Evolutionary conservation across 2,329 filamentous ascomycete species (phyloP).

Genomic region (Clonostachys rhizophaga): DNA sequence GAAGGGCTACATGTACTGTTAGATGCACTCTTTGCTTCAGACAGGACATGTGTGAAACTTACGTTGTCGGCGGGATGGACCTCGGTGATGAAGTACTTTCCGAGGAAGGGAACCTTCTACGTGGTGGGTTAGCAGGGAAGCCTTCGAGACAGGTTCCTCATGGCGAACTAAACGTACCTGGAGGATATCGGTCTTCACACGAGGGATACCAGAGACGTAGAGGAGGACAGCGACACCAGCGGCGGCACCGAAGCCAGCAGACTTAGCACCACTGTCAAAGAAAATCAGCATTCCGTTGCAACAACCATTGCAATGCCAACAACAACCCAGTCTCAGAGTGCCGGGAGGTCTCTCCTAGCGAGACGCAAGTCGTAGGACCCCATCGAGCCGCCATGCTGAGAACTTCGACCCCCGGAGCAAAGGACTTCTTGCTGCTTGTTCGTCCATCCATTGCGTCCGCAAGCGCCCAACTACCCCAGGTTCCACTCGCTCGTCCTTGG

Average conservation of each 20-base stretch:
- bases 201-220: slow-evolving; percentile 58
- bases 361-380: too few relatives aligned
- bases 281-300: slow-evolving; percentile 6
- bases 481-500: too few relatives aligned
- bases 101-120: slow-evolving; percentile 52
- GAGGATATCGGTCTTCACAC: slow-evolving; percentile 55
- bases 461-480: too few relatives aligned
- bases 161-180: slow-evolving; percentile 31
- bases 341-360: too few relatives aligned
- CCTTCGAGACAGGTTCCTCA: neutral
- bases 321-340: too few relatives aligned
- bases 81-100: slow-evolving; percentile 45
- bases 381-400: too few relatives aligned
- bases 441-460: too few relatives aligned
- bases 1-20: slow-evolving; percentile 29
- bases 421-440: too few relatives aligned
- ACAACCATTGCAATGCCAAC: neutral
- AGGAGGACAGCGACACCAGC: slow-evolving; percentile 54
- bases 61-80: slow-evolving; percentile 59
- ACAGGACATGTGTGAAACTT: slow-evolving; percentile 19
- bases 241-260: slow-evolving; percentile 51
- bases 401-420: too few relatives aligned
- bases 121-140: neutral
- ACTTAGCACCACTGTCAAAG: slow-evolving; percentile 39
- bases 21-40: neutral